These are phyloP conservation scores for Claviceps fusiformis DNA, from an alignment of 2,329 filamentous ascomycete species.

Conservation along the genomic window DNA sequence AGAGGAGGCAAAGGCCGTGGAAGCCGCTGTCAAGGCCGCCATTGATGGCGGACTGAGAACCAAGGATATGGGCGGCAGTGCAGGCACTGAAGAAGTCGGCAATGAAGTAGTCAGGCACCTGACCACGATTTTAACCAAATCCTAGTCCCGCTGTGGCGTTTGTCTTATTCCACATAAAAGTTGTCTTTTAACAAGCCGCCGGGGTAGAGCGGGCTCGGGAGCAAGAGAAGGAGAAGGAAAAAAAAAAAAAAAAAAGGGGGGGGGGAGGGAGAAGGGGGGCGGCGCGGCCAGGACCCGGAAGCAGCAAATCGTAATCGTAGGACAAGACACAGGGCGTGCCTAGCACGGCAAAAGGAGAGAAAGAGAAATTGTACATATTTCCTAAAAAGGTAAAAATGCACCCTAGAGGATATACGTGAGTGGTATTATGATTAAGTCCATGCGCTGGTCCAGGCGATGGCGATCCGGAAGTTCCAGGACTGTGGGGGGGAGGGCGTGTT, in stretches of 20 bases:
- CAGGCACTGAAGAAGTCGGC: constrained; percentile 58
- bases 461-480: not conserved
- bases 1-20: constrained; percentile 63
- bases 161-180: not conserved
- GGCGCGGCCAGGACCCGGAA: not conserved
- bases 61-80: constrained; percentile 69
- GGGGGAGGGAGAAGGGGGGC: not conserved
- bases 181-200: not conserved
- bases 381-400: not conserved
- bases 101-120: constrained; percentile 67
- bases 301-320: not conserved
- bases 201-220: not conserved
- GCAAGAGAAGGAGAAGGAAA: not conserved
- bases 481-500: not conserved
- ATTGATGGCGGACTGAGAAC: constrained; percentile 71
- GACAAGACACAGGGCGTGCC: not conserved
- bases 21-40: constrained; percentile 65
- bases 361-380: not conserved
- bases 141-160: constrained; percentile 1
- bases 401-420: not conserved
- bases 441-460: not conserved
- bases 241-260: no score
- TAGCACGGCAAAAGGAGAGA: not conserved
- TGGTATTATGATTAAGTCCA: not conserved
- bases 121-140: constrained; percentile 34